phyloP scores from a whole-genome alignment of 1,284 basidiomycete species.

The Cryptococcus hybrid region DNA sequence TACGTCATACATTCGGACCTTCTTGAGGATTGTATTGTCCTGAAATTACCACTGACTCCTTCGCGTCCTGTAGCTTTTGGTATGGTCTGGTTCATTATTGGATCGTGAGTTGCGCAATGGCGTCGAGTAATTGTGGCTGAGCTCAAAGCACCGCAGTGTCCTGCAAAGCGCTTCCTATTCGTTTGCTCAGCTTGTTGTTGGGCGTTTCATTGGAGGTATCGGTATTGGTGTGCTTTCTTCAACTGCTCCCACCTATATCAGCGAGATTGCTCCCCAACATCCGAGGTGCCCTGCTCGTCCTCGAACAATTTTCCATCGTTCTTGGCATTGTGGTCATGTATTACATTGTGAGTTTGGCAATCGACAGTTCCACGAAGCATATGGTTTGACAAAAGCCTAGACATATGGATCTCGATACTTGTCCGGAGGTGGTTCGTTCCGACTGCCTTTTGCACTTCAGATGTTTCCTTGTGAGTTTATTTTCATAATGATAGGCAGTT shows the following conservation, averaged over 20 bases:
- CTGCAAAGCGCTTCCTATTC: slow-evolving; percentile 31
- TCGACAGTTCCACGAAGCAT: background rate
- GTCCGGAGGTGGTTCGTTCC: slow-evolving; percentile 21
- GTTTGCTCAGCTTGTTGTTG: slow-evolving; percentile 25
- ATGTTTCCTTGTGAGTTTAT: slow-evolving; percentile 21
- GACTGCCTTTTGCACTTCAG: slow-evolving; percentile 36
- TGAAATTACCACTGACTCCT: too few relatives aligned
- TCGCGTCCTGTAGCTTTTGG: too few relatives aligned
- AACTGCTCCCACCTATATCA: slow-evolving; percentile 47
- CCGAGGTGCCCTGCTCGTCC: slow-evolving; percentile 69
- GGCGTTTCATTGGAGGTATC: slow-evolving; percentile 27
- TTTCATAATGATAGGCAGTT: too few relatives aligned
- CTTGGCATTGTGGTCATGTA: slow-evolving; percentile 51
- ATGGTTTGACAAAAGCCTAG: background rate
- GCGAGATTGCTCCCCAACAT: slow-evolving; percentile 51
- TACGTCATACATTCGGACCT: slow-evolving; percentile 16
- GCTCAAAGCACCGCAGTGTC: slow-evolving; percentile 8
- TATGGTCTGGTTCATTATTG: too few relatives aligned
- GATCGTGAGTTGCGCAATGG: background rate
- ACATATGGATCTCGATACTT: slow-evolving; percentile 25
- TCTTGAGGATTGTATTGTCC: too few relatives aligned
- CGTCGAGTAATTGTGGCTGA: background rate
- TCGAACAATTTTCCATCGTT: slow-evolving; percentile 72
- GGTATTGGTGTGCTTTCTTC: slow-evolving; percentile 40
- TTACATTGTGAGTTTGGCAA: slow-evolving; percentile 12